A percentile compares a stretch with the other conserved stretches of the same genome.
Conservation (phyloP, 2,329 filamentous ascomycete species). For the Trichoderma simmonsii region DNA sequence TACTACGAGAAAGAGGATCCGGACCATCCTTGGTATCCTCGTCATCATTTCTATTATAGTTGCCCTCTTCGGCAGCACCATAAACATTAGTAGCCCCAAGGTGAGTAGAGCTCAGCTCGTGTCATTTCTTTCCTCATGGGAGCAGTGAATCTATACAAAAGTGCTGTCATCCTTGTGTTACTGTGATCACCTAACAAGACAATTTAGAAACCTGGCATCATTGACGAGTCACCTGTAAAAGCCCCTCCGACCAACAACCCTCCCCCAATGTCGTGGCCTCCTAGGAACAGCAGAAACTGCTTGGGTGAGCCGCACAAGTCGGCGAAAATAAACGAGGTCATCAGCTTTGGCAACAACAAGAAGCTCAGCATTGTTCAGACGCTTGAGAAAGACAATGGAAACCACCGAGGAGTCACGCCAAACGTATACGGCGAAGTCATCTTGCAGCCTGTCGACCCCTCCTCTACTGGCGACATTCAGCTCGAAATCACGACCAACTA, state of each 20-base stretch:
- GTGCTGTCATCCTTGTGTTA: background rate
- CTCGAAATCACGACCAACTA: conserved; percentile 47
- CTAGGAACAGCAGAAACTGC: conserved; percentile 24
- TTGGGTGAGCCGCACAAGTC: conserved; percentile 25
- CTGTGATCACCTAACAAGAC: background rate
- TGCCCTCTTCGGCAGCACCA: conserved; percentile 27
- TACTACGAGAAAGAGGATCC: conserved; percentile 29
- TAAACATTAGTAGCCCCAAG: conserved; percentile 23
- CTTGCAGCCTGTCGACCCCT: conserved; percentile 37
- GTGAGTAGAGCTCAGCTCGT: conserved; percentile 28
- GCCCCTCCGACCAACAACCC: conserved; percentile 19
- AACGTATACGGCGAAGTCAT: conserved; percentile 45
- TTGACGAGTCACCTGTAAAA: conserved; percentile 27
- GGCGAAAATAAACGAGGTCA: conserved; percentile 18
- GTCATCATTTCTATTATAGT: conserved; percentile 34
- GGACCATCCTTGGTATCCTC: conserved; percentile 31
- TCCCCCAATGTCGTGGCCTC: conserved; percentile 28
- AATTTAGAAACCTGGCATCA: conserved; percentile 22
- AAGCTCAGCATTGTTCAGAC: conserved; percentile 42
- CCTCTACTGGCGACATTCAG: conserved; percentile 38
- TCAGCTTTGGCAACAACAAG: conserved; percentile 36
- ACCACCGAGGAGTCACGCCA: conserved; percentile 31
- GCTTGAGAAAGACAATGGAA: conserved; percentile 23
- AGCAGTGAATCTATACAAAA: background rate
- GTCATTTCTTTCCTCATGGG: background rate